A percentile compares a stretch with the other conserved stretches of the same genome.
These are phyloP conservation scores for Alisma plantagoaquatica DNA, from an alignment of 106 monocot genomes.

Conservation along the genomic window DNA sequence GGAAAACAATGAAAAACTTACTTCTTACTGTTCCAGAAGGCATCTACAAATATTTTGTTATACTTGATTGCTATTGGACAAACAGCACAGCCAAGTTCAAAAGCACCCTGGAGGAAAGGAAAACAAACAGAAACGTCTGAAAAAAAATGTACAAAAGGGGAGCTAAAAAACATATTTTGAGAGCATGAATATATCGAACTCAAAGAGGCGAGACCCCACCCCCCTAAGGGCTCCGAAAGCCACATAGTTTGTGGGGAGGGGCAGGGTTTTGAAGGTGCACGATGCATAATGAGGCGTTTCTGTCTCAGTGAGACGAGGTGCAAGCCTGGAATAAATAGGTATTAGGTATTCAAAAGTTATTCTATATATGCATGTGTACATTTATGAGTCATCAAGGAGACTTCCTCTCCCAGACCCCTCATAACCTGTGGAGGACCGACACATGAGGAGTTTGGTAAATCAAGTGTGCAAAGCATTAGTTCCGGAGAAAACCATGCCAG, in stretches of 20 bases:
- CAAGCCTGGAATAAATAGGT: constrained; percentile 1
- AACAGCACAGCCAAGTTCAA: constrained; percentile 97
- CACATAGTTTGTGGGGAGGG: no score
- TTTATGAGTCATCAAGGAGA: no score
- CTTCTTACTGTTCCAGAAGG: constrained; percentile 99
- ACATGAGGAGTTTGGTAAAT: no score
- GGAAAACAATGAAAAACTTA: constrained; percentile 33
- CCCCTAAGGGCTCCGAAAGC: no score
- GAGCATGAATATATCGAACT: neutral
- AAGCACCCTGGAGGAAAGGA: constrained; percentile 83
- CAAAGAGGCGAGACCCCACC: neutral
- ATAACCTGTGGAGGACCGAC: no score
- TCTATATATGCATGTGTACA: no score
- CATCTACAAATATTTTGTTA: constrained; percentile 99
- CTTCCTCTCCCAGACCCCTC: no score
- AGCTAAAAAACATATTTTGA: neutral
- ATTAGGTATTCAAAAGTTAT: no score
- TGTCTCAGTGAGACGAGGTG: neutral
- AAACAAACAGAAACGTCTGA: no score
- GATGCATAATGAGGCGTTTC: no score
- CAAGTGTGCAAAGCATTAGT: no score
- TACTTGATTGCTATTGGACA: constrained; percentile 96
- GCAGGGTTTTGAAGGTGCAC: neutral
- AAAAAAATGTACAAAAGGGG: neutral
- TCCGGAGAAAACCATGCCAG: no score